Evolutionary conservation across 1,139 yeast species (phyloP).

Genomic region (Pichia sp.): DNA sequence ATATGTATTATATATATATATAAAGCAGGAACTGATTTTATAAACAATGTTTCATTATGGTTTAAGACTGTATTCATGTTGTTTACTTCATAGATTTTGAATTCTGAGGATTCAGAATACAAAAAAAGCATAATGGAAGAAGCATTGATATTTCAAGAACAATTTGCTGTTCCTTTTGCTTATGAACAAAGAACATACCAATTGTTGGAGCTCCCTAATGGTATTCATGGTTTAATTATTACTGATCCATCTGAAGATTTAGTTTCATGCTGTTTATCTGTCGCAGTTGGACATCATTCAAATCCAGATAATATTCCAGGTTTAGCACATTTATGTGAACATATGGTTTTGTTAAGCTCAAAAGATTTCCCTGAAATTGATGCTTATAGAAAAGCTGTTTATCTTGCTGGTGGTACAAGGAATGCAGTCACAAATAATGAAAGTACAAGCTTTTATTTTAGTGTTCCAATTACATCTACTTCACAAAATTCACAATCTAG

Average conservation of each 20-base stretch:
- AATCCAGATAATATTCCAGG: conserved; percentile 56
- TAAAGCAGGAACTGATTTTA: too few relatives aligned
- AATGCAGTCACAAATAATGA: conserved; percentile 69
- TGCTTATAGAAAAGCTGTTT: conserved; percentile 38
- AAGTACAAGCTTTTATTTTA: conserved; percentile 55
- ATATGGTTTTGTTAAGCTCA: conserved; percentile 56
- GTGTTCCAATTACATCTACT: conserved; percentile 38
- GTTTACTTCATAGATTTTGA: too few relatives aligned
- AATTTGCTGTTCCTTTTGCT: conserved; percentile 31
- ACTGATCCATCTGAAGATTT: conserved; percentile 49
- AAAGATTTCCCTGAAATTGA: conserved; percentile 45
- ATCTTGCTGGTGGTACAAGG: conserved; percentile 45
- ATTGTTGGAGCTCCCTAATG: conserved; percentile 46
- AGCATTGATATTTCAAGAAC: background rate
- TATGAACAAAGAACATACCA: conserved; percentile 33
- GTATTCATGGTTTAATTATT: conserved; percentile 43
- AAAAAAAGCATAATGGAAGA: background rate
- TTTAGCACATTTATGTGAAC: conserved; percentile 71
- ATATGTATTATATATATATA: too few relatives aligned
- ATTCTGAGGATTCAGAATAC: too few relatives aligned
- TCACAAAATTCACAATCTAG: conserved; percentile 23
- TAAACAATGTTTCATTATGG: too few relatives aligned
- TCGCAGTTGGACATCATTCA: conserved; percentile 56
- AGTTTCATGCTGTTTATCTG: conserved; percentile 46
- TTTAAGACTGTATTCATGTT: too few relatives aligned